Evolutionary conservation across 495 filamentous ascomycete genomes (phyloP).

Genomic region (Talaromyces adpressus): DNA sequence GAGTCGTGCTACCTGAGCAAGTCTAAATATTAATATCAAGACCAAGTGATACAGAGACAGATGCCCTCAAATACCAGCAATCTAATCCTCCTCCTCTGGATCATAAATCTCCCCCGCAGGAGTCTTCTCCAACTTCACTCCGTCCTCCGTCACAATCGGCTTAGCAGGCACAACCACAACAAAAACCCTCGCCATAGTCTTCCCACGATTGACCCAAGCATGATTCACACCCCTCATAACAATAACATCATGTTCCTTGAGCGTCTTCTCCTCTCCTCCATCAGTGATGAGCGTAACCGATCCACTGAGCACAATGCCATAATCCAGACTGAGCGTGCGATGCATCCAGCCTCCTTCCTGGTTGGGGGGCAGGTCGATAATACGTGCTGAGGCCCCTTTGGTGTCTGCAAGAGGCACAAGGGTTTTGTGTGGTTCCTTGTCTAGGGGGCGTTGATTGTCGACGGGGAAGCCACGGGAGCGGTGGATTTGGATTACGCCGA

Average conservation of each 20-base stretch:
- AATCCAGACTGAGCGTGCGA: slow-evolving; percentile 21
- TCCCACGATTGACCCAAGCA: slow-evolving; percentile 22
- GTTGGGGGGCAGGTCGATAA: slow-evolving; percentile 16
- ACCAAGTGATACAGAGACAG: not conserved
- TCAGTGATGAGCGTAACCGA: slow-evolving; percentile 18
- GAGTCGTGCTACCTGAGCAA: too few species aligned
- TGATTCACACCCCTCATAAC: slow-evolving; percentile 20
- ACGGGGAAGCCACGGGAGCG: slow-evolving; percentile 19
- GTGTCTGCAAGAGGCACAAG: slow-evolving; percentile 22
- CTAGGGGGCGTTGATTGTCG: slow-evolving; percentile 16
- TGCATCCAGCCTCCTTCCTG: slow-evolving; percentile 20
- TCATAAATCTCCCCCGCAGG: slow-evolving; percentile 18
- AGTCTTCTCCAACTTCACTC: slow-evolving; percentile 15
- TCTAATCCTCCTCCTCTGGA: slow-evolving; percentile 14
- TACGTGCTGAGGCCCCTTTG: slow-evolving; percentile 20
- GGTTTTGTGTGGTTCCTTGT: slow-evolving; percentile 15
- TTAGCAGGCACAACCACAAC: slow-evolving; percentile 16
- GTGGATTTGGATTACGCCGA: slow-evolving; percentile 21
- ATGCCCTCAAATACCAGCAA: not conserved
- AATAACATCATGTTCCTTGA: slow-evolving; percentile 21
- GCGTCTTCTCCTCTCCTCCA: slow-evolving; percentile 16
- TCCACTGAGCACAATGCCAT: slow-evolving; percentile 16
- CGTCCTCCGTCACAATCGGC: slow-evolving; percentile 17
- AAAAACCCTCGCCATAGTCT: slow-evolving; percentile 16
- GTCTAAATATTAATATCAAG: not conserved